These are phyloP conservation scores for Raphidocelis subcapitata DNA, from an alignment of 139 green algal genomes.

Conservation along the genomic window DNA sequence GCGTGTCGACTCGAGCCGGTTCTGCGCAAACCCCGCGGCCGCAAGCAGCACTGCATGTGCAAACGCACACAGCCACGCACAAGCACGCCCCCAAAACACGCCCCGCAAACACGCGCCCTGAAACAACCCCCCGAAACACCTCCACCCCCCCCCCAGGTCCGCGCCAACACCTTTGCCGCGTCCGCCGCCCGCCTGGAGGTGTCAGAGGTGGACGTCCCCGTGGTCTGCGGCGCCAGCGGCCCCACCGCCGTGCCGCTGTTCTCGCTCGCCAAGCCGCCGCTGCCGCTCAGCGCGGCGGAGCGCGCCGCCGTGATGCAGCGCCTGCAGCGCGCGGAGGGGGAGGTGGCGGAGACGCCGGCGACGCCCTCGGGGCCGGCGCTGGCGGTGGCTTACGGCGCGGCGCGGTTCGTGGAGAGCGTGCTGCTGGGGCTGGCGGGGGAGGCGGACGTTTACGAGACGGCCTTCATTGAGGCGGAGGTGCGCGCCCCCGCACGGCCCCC, in stretches of 20 bases:
- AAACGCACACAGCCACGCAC: too few species aligned
- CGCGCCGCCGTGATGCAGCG: constrained; percentile 94
- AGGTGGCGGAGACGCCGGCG: constrained; percentile 96
- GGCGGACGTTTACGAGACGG: constrained; percentile 72
- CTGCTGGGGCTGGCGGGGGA: constrained; percentile 92
- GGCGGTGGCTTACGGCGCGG: constrained; percentile 98
- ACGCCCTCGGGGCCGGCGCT: constrained; percentile 90
- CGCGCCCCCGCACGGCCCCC: constrained; percentile 65
- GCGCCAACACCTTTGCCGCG: constrained; percentile 96
- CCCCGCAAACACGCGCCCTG: too few species aligned
- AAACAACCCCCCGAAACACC: not conserved
- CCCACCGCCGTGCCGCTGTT: constrained; percentile 99
- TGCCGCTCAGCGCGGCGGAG: constrained; percentile 68
- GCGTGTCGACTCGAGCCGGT: too few species aligned
- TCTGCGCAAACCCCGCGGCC: too few species aligned
- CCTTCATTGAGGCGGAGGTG: constrained; percentile 84
- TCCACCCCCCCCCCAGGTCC: constrained; percentile 37
- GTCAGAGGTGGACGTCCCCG: constrained; percentile 89
- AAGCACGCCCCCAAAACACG: too few species aligned
- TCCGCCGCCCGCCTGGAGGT: constrained; percentile 83
- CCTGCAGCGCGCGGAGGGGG: constrained; percentile 98
- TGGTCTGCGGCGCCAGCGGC: constrained; percentile 96
- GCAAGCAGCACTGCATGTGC: too few species aligned
- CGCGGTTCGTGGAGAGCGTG: constrained; percentile 91
- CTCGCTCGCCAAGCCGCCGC: constrained; percentile 80